These are phyloP conservation scores for Orbilia ellipsospora DNA, from an alignment of 2,329 filamentous ascomycete species.

Conservation along the genomic window DNA sequence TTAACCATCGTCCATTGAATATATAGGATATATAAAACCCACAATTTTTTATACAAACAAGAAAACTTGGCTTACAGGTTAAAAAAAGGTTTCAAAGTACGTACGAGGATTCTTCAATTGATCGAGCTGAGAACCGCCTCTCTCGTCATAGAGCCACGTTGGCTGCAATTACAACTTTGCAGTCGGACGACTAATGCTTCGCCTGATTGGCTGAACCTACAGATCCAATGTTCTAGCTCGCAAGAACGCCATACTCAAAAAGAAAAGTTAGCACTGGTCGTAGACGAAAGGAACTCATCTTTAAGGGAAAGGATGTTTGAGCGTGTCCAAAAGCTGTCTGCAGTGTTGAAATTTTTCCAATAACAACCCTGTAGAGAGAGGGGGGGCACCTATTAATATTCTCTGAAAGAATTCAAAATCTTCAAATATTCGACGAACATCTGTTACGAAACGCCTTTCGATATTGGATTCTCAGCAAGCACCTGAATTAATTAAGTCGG, in stretches of 20 bases:
- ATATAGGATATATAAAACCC: slow-evolving; percentile 32
- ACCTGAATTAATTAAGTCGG: slow-evolving; percentile 13
- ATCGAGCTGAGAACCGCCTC: slow-evolving; percentile 29
- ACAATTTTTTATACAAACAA: slow-evolving; percentile 11
- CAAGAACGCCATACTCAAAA: slow-evolving; percentile 46
- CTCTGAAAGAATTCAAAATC: slow-evolving; percentile 17
- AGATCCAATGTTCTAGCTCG: slow-evolving; percentile 19
- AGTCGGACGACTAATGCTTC: slow-evolving; percentile 35
- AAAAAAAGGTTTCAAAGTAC: not conserved
- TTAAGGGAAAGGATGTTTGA: slow-evolving; percentile 32
- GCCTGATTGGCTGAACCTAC: slow-evolving; percentile 28
- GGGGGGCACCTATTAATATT: slow-evolving; percentile 1
- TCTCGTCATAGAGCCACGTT: slow-evolving; percentile 54
- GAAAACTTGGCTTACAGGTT: too few relatives aligned
- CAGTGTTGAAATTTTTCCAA: slow-evolving; percentile 31
- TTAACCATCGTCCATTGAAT: not conserved
- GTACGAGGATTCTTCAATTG: slow-evolving; percentile 31
- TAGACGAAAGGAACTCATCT: slow-evolving; percentile 47
- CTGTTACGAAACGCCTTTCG: slow-evolving; percentile 19
- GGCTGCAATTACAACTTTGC: slow-evolving; percentile 39
- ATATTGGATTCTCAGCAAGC: slow-evolving; percentile 24
- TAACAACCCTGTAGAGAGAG: slow-evolving; percentile 18
- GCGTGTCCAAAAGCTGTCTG: slow-evolving; percentile 23
- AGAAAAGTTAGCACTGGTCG: slow-evolving; percentile 28
- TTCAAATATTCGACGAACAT: slow-evolving; percentile 29